Conservation (phyloP, 1,139 yeast species). For the Geotrichum australiense region DNA sequence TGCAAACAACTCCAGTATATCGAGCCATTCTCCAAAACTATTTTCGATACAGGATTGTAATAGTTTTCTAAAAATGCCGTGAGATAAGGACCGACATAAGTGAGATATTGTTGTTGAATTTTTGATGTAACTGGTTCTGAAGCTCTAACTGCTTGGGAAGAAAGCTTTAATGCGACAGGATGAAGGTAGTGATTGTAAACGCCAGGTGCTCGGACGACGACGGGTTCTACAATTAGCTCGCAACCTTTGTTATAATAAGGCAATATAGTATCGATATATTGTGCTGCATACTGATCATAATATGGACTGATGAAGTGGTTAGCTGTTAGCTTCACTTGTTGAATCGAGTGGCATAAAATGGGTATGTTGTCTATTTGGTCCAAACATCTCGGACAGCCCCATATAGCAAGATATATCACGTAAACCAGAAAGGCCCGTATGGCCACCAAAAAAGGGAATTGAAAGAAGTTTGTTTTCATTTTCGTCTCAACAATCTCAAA, state of each 20-base stretch:
- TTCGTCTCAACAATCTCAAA: background rate
- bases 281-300: constrained; percentile 13
- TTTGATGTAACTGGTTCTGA: constrained; percentile 19
- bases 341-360: constrained; percentile 24
- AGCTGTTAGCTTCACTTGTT: constrained; percentile 17
- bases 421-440: constrained; percentile 16
- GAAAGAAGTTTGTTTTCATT: background rate
- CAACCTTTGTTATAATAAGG: constrained; percentile 22
- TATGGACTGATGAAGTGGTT: constrained; percentile 19
- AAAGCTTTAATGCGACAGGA: constrained; percentile 18
- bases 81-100: constrained; percentile 18
- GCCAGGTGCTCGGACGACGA: constrained; percentile 6
- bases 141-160: constrained; percentile 10
- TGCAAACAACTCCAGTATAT: constrained; percentile 10
- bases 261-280: constrained; percentile 16
- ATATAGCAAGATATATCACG: constrained; percentile 24
- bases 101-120: constrained; percentile 15
- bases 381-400: constrained; percentile 27
- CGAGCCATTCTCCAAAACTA: no score
- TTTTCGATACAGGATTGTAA: no score
- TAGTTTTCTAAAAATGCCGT: constrained; percentile 12
- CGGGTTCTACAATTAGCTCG: constrained; percentile 2
- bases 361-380: constrained; percentile 20
- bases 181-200: constrained; percentile 20
- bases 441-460: background rate